A percentile compares a stretch with the other conserved stretches of the same genome.
phyloP scores from a whole-genome alignment of 768 basidiomycete genomes.

The Mycena epipterygia region DNA sequence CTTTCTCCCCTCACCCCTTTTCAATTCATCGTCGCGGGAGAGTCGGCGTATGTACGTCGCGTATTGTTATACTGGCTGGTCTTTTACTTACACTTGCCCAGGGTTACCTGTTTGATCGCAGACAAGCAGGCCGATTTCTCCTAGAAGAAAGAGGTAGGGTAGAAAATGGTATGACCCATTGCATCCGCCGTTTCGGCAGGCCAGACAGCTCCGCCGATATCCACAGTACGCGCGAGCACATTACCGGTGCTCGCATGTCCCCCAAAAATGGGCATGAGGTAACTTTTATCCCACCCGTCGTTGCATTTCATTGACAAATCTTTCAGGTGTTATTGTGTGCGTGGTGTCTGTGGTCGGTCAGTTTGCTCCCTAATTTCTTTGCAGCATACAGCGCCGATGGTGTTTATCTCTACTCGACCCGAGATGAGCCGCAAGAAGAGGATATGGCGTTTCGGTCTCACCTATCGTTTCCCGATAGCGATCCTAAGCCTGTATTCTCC shows the following conservation, averaged over 20 bases:
- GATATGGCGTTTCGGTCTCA: slow-evolving; percentile 32
- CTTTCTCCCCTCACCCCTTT: slow-evolving; percentile 85
- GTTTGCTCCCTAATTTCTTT: slow-evolving; percentile 23
- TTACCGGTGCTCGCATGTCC: slow-evolving; percentile 84
- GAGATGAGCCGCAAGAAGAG: slow-evolving; percentile 64
- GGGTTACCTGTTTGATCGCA: slow-evolving; percentile 88
- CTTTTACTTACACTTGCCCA: slow-evolving; percentile 44
- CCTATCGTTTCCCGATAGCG: slow-evolving; percentile 40
- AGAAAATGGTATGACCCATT: slow-evolving; percentile 72
- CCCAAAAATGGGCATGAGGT: slow-evolving; percentile 83
- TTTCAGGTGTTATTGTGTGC: slow-evolving; percentile 74
- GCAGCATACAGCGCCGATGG: slow-evolving; percentile 82
- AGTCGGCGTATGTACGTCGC: slow-evolving; percentile 76
- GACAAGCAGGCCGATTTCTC: slow-evolving; percentile 74
- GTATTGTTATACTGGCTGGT: neutral
- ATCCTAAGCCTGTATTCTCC: slow-evolving; percentile 37
- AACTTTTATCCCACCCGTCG: slow-evolving; percentile 26
- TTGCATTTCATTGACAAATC: neutral
- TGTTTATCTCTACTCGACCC: slow-evolving; percentile 81
- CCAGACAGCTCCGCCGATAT: slow-evolving; percentile 34
- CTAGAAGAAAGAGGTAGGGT: slow-evolving; percentile 79
- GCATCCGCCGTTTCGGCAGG: slow-evolving; percentile 86
- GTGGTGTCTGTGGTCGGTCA: slow-evolving; percentile 40
- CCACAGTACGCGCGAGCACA: slow-evolving; percentile 64
- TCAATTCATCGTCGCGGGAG: slow-evolving; percentile 88